Evolutionary conservation across 1,284 basidiomycete species (phyloP).

Genomic region (Jaminaea rosea): DNA sequence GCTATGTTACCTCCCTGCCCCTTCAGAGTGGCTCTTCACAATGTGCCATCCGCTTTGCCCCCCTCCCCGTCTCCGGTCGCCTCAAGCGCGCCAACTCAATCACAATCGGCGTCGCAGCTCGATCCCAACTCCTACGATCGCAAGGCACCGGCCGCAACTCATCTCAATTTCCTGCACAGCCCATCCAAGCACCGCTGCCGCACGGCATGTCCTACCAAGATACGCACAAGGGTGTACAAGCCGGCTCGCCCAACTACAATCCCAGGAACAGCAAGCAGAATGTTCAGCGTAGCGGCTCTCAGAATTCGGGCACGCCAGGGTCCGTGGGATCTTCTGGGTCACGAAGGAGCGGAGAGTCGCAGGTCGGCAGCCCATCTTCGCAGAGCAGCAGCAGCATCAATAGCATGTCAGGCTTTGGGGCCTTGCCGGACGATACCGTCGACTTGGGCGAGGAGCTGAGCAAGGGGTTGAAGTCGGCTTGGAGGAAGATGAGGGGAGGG

Average conservation of each 20-base stretch:
- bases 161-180: conserved; percentile 6
- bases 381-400: no score
- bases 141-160: conserved; percentile 19
- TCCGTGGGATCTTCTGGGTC: background rate
- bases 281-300: no score
- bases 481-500: conserved; percentile 24
- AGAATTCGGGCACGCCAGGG: background rate
- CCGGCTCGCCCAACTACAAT: conserved; percentile 9
- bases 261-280: no score
- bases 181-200: conserved; percentile 3
- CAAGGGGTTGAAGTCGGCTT: conserved; percentile 26
- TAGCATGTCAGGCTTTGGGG: no score
- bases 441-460: conserved; percentile 32
- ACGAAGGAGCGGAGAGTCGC: no score
- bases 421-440: conserved; percentile 17
- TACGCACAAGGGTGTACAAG: no score
- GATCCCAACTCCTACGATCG: conserved; percentile 34
- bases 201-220: conserved; percentile 11
- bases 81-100: conserved; percentile 40
- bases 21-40: background rate
- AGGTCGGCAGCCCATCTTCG: no score
- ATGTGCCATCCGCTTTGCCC: conserved; percentile 32
- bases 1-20: background rate
- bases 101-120: conserved; percentile 40
- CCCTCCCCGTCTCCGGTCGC: conserved; percentile 28